A percentile compares a stretch with the other conserved stretches of the same genome.
These are phyloP conservation scores for Naganishia liquefaciens DNA, from an alignment of 1,284 basidiomycete species.

Conservation along the genomic window DNA sequence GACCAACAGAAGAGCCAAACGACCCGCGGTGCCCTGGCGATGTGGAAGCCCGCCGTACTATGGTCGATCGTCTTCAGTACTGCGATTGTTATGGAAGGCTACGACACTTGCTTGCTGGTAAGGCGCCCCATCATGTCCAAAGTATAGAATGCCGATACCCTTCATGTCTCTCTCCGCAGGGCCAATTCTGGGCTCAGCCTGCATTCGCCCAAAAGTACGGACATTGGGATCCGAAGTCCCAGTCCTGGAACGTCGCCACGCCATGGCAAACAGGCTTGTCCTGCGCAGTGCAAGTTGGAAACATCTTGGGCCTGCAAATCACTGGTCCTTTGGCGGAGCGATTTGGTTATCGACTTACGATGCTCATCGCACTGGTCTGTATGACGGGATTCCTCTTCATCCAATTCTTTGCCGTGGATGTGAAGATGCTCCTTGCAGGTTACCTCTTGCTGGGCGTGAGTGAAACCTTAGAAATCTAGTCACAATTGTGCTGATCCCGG, in stretches of 20 bases:
- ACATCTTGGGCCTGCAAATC: conserved; percentile 48
- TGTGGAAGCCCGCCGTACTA: conserved; percentile 37
- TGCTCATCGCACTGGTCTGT: conserved; percentile 41
- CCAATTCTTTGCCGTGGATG: conserved; percentile 50
- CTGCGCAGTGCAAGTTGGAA: conserved; percentile 38
- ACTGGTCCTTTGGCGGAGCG: conserved; percentile 49
- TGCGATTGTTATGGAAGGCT: conserved; percentile 55
- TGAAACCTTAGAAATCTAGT: not conserved
- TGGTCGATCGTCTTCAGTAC: conserved; percentile 39
- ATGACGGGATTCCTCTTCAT: conserved; percentile 53
- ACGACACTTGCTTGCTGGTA: conserved; percentile 49
- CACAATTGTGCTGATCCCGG: too few relatives aligned
- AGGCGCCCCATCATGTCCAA: conserved; percentile 43
- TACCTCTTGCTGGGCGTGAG: conserved; percentile 49
- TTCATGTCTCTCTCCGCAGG: conserved; percentile 8
- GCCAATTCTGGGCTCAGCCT: conserved; percentile 49
- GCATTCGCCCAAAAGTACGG: conserved; percentile 48
- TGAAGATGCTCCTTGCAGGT: conserved; percentile 49
- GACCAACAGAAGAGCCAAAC: conserved; percentile 35
- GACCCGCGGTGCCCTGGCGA: conserved; percentile 33
- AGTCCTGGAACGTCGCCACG: conserved; percentile 47
- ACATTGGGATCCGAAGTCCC: conserved; percentile 35
- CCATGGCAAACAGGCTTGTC: conserved; percentile 53
- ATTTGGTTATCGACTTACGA: conserved; percentile 51
- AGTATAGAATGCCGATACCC: not conserved